Base-by-base conservation (phyloP, 2,329 filamentous ascomycete genomes). In the Ceratocystis harringtonii region DNA sequence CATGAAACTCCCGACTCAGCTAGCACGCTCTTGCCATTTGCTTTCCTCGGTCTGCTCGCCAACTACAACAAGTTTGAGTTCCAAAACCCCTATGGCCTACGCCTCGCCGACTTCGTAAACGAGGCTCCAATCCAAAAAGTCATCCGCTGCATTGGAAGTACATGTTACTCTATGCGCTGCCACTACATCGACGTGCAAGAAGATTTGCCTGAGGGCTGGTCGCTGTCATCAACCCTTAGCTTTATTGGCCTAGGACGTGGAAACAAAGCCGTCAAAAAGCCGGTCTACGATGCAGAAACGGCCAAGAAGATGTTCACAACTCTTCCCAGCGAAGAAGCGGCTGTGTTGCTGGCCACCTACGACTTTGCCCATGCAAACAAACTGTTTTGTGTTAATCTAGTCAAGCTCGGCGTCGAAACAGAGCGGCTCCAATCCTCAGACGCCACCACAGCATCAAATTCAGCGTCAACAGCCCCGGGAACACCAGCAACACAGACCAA, bases 1-100 rank as follows among this genome's bases (percentile, higher is more conserved):
- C 88, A 94, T 77, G 90, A 95, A 69, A 82, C 86, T 57, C 85
- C 90, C 68, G 80, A 81, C 28, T 79, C 83, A 43, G 77, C 79
- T 19, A 80, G 81, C 71, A 84, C 83, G 66, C 82, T 90, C 55
- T 83, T 89, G 67, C 88, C 92, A 0, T 91, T 96, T 70, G 84
- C 87, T 15, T 81, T 97, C 8, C 80, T 96, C 22, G 92, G 92
- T 12, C 80, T 97, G 3, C 79, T 99, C 64, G 89, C 90, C 69
- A 99, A 97, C 76, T 97, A 97, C 81, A 97, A 99, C 81, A 99
- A 97, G 75, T 99, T 99, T 72, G 94, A 99, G 75, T 92, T 95
- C 66, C 92, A 96, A 73, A 99, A 99, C 70, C 92, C 92, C 0
- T 99, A 99, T 71, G 88, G 94, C 71, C 78, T 95, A 68, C 88